Conservation (phyloP, 139 green algal species). For the Coelastrella sp. region DNA sequence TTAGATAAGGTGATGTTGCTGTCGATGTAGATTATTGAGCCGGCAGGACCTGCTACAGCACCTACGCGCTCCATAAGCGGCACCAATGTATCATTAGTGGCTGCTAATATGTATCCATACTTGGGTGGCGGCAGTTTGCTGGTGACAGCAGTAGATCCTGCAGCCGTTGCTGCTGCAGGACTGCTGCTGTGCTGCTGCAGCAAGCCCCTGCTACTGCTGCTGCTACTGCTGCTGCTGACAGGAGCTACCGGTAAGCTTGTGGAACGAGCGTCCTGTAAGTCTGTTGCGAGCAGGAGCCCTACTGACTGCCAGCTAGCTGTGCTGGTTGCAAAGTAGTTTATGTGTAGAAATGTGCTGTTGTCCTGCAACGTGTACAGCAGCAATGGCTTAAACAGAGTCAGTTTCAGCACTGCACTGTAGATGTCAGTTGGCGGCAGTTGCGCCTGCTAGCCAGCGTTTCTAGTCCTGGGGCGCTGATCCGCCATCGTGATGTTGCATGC, state of each 20-base stretch:
- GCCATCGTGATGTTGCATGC: no score
- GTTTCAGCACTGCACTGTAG: background rate
- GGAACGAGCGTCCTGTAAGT: conserved; percentile 2
- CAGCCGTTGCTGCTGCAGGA: background rate
- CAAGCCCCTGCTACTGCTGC: background rate
- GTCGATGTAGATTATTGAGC: conserved; percentile 23
- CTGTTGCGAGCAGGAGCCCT: conserved; percentile 36
- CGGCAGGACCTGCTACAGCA: background rate
- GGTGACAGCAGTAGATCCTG: background rate
- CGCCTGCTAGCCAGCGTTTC: background rate
- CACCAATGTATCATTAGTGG: conserved; percentile 30
- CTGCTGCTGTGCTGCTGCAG: background rate
- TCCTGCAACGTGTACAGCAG: conserved; percentile 17
- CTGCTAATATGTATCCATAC: conserved; percentile 37
- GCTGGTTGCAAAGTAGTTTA: conserved; percentile 26
- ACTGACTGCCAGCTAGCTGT: conserved; percentile 40
- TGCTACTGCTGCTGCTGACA: background rate
- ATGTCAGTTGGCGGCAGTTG: background rate
- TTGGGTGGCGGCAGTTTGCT: background rate
- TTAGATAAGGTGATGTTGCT: conserved; percentile 28
- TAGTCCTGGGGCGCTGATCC: background rate
- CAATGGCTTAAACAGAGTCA: background rate
- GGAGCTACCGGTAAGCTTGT: background rate
- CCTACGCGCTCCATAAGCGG: background rate
- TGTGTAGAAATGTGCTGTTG: conserved; percentile 27